Evolutionary conservation across 1,284 basidiomycete genomes (phyloP), one percentile per base, ranked within the genome.

Genomic region (Ganoderma sp.): DNA sequence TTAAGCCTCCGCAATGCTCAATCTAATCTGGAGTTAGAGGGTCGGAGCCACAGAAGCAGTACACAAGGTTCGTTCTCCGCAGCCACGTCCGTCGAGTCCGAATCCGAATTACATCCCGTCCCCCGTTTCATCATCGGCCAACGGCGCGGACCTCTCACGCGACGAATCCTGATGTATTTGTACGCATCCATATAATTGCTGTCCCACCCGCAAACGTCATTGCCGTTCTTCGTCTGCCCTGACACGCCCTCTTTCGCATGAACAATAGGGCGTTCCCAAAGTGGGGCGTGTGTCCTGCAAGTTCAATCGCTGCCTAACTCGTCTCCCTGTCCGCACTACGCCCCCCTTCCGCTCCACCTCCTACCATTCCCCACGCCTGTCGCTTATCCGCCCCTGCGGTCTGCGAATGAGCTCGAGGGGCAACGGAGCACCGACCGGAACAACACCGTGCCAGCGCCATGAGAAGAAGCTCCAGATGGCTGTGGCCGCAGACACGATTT

Each of bases 51-150:
- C 4, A 39, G 58, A 59, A 59, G 37, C 58, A 42, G 22, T n/a
- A 32, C 32, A 32, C 32, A 60, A 41, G 39, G 37, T 25, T 41
- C 37, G 37, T 41, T 41, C n/a, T 42, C 37, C 25, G 58, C 58
- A 15, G 14, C 12, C 22, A 17, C 14, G 15, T 41, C 22, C 34
- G 3, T 37, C 57, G 39, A 59, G 12, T 25, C 58, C n/a, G 41
- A 39, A 39, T 39, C 37, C 37, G 37, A 39, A 39, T 39, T 8
- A 4, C 41, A 28, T 17, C 58, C 37, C n/a, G 25, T 60, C 22
- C 39, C n/a, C 25, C n/a, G 52, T 34, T 56, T 56, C 39, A 41
- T 60, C 58, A 15, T 58, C 56, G 56, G 56, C 56, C 56, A 54
- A 54, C 50, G 50, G 50, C 28, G 19, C 56, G 22, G 41, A 39